phyloP scores from a whole-genome alignment of 2,329 filamentous ascomycete genomes.

The Botrytis galanthina region DNA sequence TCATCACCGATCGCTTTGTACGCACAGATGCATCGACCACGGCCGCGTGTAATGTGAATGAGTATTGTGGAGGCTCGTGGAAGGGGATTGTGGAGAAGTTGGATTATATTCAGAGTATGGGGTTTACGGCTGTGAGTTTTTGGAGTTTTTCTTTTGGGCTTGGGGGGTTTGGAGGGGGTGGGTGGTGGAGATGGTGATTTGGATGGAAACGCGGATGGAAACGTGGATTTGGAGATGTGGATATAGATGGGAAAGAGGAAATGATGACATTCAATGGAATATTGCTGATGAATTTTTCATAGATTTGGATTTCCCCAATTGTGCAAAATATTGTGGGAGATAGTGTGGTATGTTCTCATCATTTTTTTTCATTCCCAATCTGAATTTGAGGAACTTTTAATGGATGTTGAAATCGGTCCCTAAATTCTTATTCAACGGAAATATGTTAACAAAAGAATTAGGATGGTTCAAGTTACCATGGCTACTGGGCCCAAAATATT shows the following conservation, averaged over 20 bases:
- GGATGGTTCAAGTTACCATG: constrained; percentile 45
- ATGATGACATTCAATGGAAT: too few species aligned
- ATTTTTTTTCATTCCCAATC: not conserved
- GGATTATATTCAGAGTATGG: constrained; percentile 45
- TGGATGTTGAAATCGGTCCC: not conserved
- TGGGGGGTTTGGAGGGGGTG: too few species aligned
- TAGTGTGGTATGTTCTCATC: constrained; percentile 28
- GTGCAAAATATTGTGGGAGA: constrained; percentile 41
- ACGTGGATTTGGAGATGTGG: too few species aligned
- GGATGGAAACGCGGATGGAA: too few species aligned
- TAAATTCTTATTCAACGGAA: not conserved
- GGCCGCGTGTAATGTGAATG: constrained; percentile 31
- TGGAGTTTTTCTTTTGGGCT: too few species aligned
- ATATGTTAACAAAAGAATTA: not conserved
- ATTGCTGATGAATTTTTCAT: not conserved
- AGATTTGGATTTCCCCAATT: constrained; percentile 48
- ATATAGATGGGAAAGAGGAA: too few species aligned
- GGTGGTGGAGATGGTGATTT: too few species aligned
- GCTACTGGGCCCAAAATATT: constrained; percentile 49
- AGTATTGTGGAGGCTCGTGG: constrained; percentile 50
- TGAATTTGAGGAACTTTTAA: not conserved
- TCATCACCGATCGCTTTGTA: constrained; percentile 41
- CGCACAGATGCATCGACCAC: constrained; percentile 41
- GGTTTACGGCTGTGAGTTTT: constrained; percentile 37
- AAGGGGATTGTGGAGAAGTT: constrained; percentile 43